phyloP scores from a whole-genome alignment of 2,329 filamentous ascomycete genomes.

The Malbranchea zuffiana region DNA sequence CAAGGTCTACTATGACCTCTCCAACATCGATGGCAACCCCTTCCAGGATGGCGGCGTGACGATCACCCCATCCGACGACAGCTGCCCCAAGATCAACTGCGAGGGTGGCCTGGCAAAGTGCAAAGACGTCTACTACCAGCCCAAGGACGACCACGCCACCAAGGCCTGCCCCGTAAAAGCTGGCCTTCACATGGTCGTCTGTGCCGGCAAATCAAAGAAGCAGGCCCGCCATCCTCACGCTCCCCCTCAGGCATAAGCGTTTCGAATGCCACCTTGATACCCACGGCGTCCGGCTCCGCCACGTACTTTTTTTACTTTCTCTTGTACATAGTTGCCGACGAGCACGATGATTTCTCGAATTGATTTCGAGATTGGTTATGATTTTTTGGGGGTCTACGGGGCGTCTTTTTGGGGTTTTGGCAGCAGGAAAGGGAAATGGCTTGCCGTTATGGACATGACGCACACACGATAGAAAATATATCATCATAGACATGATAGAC shows the following conservation, averaged over 20 bases:
- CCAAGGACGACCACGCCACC: constrained; percentile 32
- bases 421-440: too few species aligned
- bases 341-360: neutral
- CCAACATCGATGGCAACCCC: constrained; percentile 28
- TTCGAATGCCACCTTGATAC: constrained; percentile 1
- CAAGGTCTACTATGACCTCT: constrained; percentile 33
- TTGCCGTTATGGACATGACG: too few species aligned
- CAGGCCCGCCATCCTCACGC: constrained; percentile 13
- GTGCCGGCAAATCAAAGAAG: constrained; percentile 14
- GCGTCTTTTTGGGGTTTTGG: too few species aligned
- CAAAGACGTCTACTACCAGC: constrained; percentile 31
- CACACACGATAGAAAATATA: too few species aligned
- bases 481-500: too few species aligned
- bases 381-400: too few species aligned
- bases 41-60: constrained; percentile 29
- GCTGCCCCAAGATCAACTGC: constrained; percentile 29
- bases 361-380: too few species aligned
- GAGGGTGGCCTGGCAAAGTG: constrained; percentile 26
- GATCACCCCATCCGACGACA: constrained; percentile 21
- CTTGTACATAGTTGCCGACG: too few species aligned
- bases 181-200: constrained; percentile 26
- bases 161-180: constrained; percentile 30
- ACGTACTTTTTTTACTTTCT: constrained; percentile 7
- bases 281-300: constrained; percentile 7
- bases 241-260: constrained; percentile 7